Evolutionary conservation across 805 yeast species (phyloP).

Genomic region (Starmerella apicola): DNA sequence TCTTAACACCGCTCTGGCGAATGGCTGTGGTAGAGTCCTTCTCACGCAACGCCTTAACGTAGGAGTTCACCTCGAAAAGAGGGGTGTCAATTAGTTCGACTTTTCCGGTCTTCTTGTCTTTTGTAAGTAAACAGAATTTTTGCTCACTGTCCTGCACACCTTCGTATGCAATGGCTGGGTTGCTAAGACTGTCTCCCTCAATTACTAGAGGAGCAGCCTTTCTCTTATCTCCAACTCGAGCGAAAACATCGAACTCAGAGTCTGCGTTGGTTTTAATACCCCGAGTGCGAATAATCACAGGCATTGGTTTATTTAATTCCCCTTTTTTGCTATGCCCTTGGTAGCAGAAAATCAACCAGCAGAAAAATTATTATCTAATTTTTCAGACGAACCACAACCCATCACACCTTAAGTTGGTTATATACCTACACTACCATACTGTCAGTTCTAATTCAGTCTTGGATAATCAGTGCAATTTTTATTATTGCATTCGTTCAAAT

Average conservation of each 20-base stretch:
- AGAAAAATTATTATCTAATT: slow-evolving; percentile 3
- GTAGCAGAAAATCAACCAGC: not conserved
- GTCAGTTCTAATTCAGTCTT: no score
- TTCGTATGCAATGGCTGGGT: slow-evolving; percentile 56
- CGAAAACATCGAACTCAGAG: slow-evolving; percentile 51
- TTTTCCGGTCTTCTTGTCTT: slow-evolving; percentile 52
- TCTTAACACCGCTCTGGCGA: slow-evolving; percentile 38
- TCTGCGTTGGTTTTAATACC: slow-evolving; percentile 50
- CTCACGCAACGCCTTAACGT: slow-evolving; percentile 49
- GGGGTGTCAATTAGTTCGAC: slow-evolving; percentile 57
- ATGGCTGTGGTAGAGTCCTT: slow-evolving; percentile 49
- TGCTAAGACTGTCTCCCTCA: slow-evolving; percentile 54
- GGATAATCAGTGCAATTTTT: no score
- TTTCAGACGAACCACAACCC: not conserved
- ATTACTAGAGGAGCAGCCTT: slow-evolving; percentile 24
- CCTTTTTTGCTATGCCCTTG: not conserved
- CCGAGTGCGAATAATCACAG: slow-evolving; percentile 63
- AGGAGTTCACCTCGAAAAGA: slow-evolving; percentile 47
- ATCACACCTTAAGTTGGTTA: no score
- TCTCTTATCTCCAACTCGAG: slow-evolving; percentile 31
- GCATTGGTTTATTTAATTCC: no score
- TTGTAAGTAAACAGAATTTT: slow-evolving; percentile 63
- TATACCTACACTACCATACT: no score
- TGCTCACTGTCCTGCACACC: slow-evolving; percentile 35
- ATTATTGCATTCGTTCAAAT: no score